phyloP scores from a whole-genome alignment of 2,329 filamentous ascomycete genomes.

The Drechmeria coniospora region DNA sequence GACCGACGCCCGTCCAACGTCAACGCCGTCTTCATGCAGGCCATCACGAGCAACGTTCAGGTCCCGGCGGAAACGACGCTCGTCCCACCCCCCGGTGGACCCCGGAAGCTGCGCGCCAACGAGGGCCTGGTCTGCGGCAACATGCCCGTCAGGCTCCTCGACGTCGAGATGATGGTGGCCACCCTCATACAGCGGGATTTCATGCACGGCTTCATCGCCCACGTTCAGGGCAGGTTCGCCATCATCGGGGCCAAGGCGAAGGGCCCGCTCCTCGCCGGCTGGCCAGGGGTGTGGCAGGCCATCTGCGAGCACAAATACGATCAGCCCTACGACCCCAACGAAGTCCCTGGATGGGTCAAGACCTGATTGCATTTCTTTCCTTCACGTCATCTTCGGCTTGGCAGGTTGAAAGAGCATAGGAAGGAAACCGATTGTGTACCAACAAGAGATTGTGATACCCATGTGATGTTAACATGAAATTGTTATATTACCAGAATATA shows the following conservation, averaged over 20 bases:
- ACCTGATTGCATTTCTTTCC: too few relatives aligned
- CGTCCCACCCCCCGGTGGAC: conserved; percentile 29
- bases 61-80: conserved; percentile 25
- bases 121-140: conserved; percentile 51
- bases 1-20: conserved; percentile 25
- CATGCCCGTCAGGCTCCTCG: conserved; percentile 38
- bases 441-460: too few relatives aligned
- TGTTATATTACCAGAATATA: too few relatives aligned
- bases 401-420: too few relatives aligned
- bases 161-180: conserved; percentile 65
- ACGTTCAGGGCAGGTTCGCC: conserved; percentile 61
- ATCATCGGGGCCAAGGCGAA: conserved; percentile 62
- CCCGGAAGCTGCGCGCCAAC: conserved; percentile 35
- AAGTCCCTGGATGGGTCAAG: conserved; percentile 64
- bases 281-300: conserved; percentile 58
- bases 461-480: too few relatives aligned
- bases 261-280: conserved; percentile 53
- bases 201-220: conserved; percentile 71
- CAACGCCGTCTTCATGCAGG: conserved; percentile 35
- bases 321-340: conserved; percentile 43
- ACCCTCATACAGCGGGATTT: conserved; percentile 68
- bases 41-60: conserved; percentile 30
- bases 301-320: conserved; percentile 45
- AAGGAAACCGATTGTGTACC: too few relatives aligned
- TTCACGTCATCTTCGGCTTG: too few relatives aligned